Conservation (phyloP, 2,329 filamentous ascomycete genomes). For the Penicillium sp. region DNA sequence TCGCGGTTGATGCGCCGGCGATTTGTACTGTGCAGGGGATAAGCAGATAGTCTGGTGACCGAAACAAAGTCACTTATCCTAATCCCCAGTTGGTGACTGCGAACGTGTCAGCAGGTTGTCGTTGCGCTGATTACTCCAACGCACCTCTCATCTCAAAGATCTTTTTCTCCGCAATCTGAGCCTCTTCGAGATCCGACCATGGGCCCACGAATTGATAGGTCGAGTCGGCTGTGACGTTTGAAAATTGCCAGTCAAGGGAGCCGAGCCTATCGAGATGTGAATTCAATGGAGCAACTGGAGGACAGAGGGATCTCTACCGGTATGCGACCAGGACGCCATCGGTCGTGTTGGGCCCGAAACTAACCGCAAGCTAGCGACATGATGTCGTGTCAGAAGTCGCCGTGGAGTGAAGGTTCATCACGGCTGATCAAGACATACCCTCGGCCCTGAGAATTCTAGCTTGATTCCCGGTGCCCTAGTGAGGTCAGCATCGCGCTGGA, state of each 20-base stretch:
- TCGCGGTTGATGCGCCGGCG: conserved; percentile 50
- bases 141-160: conserved; percentile 55
- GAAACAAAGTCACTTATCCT: conserved; percentile 38
- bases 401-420: not conserved
- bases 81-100: conserved; percentile 60
- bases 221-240: conserved; percentile 56
- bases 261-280: conserved; percentile 43
- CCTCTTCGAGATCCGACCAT: conserved; percentile 46
- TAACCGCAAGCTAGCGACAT: conserved; percentile 46
- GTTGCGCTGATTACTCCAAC: no score
- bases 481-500: conserved; percentile 1
- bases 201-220: conserved; percentile 57
- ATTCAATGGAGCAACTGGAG: not conserved
- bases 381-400: conserved; percentile 2
- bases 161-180: conserved; percentile 44
- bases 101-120: no score
- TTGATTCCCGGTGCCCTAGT: conserved; percentile 51
- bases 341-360: conserved; percentile 53
- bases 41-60: conserved; percentile 7
- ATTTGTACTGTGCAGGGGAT: conserved; percentile 51
- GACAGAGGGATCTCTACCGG: conserved; percentile 20
- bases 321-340: conserved; percentile 55
- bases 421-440: conserved; percentile 27
- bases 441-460: conserved; percentile 55
- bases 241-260: conserved; percentile 60